phyloP scores from a whole-genome alignment of 805 yeast species.

The Suhomyces sp. region DNA sequence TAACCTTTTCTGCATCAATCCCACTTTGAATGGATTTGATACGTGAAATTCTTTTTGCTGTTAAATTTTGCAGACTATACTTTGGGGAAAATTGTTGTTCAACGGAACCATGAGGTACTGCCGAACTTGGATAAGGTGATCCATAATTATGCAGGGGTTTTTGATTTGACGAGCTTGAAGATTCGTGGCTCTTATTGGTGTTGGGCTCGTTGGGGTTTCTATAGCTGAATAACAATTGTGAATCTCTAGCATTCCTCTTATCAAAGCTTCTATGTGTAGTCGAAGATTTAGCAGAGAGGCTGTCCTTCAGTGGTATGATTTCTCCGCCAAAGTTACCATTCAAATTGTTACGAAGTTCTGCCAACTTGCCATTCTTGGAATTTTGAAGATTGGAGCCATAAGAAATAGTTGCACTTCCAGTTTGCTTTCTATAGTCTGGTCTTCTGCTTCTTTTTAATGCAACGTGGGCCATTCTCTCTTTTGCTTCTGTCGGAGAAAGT shows the following conservation, averaged over 20 bases:
- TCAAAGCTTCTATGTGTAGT: constrained; percentile 6
- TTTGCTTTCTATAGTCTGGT: constrained; percentile 37
- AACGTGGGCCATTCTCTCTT: constrained; percentile 14
- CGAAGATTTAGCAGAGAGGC: background rate
- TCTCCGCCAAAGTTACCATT: constrained; percentile 10
- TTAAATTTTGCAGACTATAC: constrained; percentile 6
- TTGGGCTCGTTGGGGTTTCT: constrained; percentile 22
- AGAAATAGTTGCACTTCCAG: constrained; percentile 10
- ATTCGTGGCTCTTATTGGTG: background rate
- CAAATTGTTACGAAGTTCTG: constrained; percentile 23
- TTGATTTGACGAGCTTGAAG: background rate
- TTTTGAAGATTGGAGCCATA: constrained; percentile 26
- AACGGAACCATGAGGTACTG: constrained; percentile 11
- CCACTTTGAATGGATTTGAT: constrained; percentile 10
- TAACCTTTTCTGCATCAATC: constrained; percentile 6
- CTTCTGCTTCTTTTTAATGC: constrained; percentile 40
- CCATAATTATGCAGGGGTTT: constrained; percentile 8
- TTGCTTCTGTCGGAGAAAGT: background rate
- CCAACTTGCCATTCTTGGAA: constrained; percentile 24
- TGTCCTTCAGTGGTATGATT: constrained; percentile 6
- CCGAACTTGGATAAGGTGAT: constrained; percentile 23
- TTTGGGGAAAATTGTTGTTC: constrained; percentile 10
- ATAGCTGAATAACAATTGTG: constrained; percentile 38
- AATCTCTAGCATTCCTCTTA: constrained; percentile 23
- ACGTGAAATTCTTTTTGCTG: constrained; percentile 8